These are phyloP conservation scores for Candida sanyaensis DNA, from an alignment of 1,139 yeast genomes.

Conservation along the genomic window DNA sequence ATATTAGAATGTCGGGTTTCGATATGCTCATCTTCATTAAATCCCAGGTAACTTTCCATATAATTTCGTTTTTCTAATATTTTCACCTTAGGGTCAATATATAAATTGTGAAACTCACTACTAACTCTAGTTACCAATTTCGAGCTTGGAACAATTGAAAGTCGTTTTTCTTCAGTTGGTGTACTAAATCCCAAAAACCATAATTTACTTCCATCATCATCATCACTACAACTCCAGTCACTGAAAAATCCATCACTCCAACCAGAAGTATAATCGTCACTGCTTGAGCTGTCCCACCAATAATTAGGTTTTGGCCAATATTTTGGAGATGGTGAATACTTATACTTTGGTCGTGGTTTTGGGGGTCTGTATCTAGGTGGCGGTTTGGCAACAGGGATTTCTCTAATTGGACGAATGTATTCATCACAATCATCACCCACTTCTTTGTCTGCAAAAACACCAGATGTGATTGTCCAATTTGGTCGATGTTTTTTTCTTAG, in stretches of 20 bases:
- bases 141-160: constrained; percentile 1
- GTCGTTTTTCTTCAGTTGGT: background rate
- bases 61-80: background rate
- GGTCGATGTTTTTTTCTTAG: constrained; percentile 4
- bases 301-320: background rate
- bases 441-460: constrained; percentile 12
- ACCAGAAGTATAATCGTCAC: background rate
- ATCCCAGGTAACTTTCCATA: background rate
- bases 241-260: background rate
- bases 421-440: constrained; percentile 1
- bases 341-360: background rate
- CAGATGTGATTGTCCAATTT: constrained; percentile 13
- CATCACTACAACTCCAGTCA: constrained; percentile 1
- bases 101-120: constrained; percentile 3
- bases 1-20: too few species aligned
- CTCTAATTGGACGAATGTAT: background rate
- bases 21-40: background rate
- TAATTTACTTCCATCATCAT: constrained; percentile 4
- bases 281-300: constrained; percentile 5
- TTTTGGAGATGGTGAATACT: background rate
- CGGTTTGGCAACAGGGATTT: constrained; percentile 3
- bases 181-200: constrained; percentile 11
- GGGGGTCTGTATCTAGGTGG: constrained; percentile 1
- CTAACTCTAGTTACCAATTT: constrained; percentile 7
- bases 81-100: constrained; percentile 1